phyloP scores from a whole-genome alignment of 306 rosid species.

The Prunus persica region DNA sequence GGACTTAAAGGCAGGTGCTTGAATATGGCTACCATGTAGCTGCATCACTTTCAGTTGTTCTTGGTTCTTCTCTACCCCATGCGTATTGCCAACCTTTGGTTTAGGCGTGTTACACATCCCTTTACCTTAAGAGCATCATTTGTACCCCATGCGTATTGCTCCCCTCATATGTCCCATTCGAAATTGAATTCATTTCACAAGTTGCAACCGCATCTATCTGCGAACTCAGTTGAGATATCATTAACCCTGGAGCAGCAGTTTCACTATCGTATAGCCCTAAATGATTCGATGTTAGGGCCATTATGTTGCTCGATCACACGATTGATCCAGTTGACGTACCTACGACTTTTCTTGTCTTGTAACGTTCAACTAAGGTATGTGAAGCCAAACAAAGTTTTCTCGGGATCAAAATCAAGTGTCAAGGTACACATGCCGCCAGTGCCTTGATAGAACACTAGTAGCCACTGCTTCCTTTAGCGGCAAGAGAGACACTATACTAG shows the following conservation, averaged over 20 bases:
- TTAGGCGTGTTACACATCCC: slow-evolving; percentile 24
- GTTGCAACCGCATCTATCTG: slow-evolving; percentile 32
- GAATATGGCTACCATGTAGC: slow-evolving; percentile 22
- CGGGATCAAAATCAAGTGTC: too few relatives aligned
- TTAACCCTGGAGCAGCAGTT: slow-evolving; percentile 18
- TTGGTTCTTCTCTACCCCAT: slow-evolving; percentile 32
- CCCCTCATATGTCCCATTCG: slow-evolving; percentile 34
- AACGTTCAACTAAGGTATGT: too few relatives aligned
- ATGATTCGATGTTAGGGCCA: too few relatives aligned
- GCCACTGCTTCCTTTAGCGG: too few relatives aligned
- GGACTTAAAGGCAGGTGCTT: slow-evolving; percentile 26
- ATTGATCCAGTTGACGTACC: too few relatives aligned
- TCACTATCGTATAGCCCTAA: too few relatives aligned
- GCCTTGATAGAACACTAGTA: too few relatives aligned
- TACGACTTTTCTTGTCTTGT: too few relatives aligned
- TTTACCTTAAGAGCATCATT: slow-evolving; percentile 37
- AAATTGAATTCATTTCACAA: slow-evolving; percentile 22
- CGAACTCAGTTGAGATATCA: slow-evolving; percentile 23
- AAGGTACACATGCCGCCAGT: too few relatives aligned
- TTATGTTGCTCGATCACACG: too few relatives aligned
- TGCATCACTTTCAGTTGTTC: slow-evolving; percentile 34
- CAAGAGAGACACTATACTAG: too few relatives aligned
- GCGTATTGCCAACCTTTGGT: slow-evolving; percentile 28
- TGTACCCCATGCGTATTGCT: slow-evolving; percentile 27
- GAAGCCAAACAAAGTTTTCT: too few relatives aligned